Percentiles rank a stretch among this genome's conserved stretches.
These are phyloP conservation scores for Trichoderma semiorbis DNA, from an alignment of 2,329 filamentous ascomycete genomes.

Conservation along the genomic window DNA sequence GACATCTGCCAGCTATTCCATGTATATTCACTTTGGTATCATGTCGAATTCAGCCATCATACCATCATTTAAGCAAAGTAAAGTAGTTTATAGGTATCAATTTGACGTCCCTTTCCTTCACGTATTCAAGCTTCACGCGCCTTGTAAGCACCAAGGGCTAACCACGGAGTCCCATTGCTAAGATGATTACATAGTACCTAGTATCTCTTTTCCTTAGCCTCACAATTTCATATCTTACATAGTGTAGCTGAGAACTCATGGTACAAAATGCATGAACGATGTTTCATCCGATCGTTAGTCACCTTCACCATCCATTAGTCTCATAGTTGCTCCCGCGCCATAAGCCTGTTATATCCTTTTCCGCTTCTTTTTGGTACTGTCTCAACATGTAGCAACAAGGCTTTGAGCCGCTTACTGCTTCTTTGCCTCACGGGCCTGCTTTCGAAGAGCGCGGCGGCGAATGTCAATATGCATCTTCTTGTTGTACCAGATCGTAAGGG, in stretches of 20 bases:
- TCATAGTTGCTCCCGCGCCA: background rate
- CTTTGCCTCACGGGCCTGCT: conserved; percentile 78
- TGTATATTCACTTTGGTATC: background rate
- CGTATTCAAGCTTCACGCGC: background rate
- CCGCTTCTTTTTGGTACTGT: no score
- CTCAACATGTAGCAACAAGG: background rate
- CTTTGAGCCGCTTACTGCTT: conserved; percentile 43
- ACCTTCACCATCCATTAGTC: background rate
- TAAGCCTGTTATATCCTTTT: background rate
- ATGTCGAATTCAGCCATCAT: background rate
- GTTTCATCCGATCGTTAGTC: background rate
- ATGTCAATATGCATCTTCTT: conserved; percentile 77
- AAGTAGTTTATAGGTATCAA: background rate
- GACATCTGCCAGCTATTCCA: fast-evolving
- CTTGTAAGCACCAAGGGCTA: background rate
- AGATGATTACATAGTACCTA: background rate
- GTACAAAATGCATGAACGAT: background rate
- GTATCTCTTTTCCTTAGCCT: no score
- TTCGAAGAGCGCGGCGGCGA: conserved; percentile 74
- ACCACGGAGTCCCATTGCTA: background rate
- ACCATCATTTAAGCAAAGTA: background rate
- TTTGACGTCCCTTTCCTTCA: background rate
- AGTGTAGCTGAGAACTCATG: background rate
- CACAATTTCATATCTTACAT: background rate
- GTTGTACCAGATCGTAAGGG: conserved; percentile 48